Conservation (phyloP, 176 grass and related monocot genomes). For the Eleusine coracana region DNA sequence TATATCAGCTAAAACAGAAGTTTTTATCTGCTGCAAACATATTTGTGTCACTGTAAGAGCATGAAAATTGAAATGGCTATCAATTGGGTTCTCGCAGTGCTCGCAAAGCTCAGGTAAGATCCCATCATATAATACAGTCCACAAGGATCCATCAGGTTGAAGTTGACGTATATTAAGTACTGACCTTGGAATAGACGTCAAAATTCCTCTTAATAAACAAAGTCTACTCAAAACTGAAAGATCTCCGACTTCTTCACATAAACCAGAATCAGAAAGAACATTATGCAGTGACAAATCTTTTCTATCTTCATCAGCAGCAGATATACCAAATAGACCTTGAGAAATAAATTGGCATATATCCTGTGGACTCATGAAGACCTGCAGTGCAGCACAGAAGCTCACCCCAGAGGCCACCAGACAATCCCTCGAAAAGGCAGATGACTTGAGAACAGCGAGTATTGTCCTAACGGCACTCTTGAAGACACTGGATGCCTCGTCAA, state of each 20-base stretch:
- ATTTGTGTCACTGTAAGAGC: slow-evolving; percentile 97
- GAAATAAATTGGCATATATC: slow-evolving; percentile 80
- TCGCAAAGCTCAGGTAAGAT: slow-evolving; percentile 86
- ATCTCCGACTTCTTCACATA: slow-evolving; percentile 55
- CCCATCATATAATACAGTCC: slow-evolving; percentile 92
- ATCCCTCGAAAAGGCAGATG: slow-evolving; percentile 85
- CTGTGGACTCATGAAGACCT: slow-evolving; percentile 60
- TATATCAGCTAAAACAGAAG: slow-evolving; percentile 62
- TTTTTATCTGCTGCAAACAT: slow-evolving; percentile 98
- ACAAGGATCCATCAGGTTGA: slow-evolving; percentile 50
- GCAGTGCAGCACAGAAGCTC: slow-evolving; percentile 91
- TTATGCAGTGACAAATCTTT: slow-evolving; percentile 8
- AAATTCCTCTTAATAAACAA: slow-evolving; percentile 90
- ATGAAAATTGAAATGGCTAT: slow-evolving; percentile 99
- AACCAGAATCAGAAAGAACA: slow-evolving; percentile 55
- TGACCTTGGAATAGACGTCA: slow-evolving; percentile 81
- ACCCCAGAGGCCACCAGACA: slow-evolving; percentile 94
- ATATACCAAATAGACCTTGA: slow-evolving; percentile 56
- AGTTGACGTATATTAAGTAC: slow-evolving; percentile 57
- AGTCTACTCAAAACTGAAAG: slow-evolving; percentile 86
- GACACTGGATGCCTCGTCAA: slow-evolving; percentile 58
- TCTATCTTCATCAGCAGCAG: slow-evolving; percentile 16
- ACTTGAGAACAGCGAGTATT: slow-evolving; percentile 88
- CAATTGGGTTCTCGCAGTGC: slow-evolving; percentile 89
- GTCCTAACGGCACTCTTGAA: slow-evolving; percentile 63